phyloP scores from a whole-genome alignment of 345 rosid species.

The Angophora floribunda region DNA sequence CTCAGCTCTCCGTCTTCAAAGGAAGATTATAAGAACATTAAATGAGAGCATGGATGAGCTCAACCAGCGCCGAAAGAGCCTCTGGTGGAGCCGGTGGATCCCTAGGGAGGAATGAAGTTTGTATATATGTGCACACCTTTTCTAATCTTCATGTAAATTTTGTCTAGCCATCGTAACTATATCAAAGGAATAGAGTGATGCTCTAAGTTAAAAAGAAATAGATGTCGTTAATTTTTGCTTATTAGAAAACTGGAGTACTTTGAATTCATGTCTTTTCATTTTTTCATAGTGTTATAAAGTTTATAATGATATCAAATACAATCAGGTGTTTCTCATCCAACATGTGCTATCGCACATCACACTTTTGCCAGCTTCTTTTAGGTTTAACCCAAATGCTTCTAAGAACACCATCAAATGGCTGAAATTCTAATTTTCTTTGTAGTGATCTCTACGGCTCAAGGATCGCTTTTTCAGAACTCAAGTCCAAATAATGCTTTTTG shows the following conservation, averaged over 20 bases:
- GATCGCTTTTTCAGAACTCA: background rate
- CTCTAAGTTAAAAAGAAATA: background rate
- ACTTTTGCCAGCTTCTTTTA: background rate
- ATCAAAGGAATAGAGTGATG: background rate
- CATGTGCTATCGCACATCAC: background rate
- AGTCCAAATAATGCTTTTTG: background rate
- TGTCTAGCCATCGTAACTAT: background rate
- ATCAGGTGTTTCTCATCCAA: background rate
- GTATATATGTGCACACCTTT: constrained; percentile 2
- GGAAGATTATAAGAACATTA: constrained; percentile 62
- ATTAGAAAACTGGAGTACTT: background rate
- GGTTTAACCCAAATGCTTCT: background rate
- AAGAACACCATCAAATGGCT: background rate
- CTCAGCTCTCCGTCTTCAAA: constrained; percentile 62
- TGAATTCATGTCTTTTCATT: background rate
- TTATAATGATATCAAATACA: background rate
- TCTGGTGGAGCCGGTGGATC: constrained; percentile 99
- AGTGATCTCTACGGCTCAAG: background rate
- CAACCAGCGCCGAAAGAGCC: constrained; percentile 52
- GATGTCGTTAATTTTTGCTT: background rate
- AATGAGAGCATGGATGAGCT: constrained; percentile 79
- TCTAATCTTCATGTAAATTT: constrained; percentile 7
- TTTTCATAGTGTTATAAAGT: background rate
- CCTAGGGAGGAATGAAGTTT: constrained; percentile 65
- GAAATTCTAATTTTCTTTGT: background rate